Percentiles rank a stretch among this genome's conserved stretches.
Evolutionary conservation across 495 filamentous ascomycete genomes (phyloP).

Genomic region (Xylaria castorea): DNA sequence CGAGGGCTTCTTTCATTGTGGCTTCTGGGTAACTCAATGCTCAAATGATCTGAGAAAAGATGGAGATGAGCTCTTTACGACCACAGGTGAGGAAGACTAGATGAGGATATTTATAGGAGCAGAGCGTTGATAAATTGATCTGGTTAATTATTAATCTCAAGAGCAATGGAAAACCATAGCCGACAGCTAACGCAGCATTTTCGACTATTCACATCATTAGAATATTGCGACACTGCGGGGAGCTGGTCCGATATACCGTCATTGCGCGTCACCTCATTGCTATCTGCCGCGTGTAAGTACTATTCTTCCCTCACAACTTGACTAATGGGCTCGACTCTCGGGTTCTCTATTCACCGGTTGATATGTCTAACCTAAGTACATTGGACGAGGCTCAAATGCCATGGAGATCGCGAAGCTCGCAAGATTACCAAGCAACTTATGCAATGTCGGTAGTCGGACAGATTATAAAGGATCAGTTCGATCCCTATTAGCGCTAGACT

Average conservation of each 20-base stretch:
- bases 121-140: not conserved
- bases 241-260: not conserved
- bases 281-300: not conserved
- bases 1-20: conserved; percentile 71
- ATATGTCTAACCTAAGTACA: not conserved
- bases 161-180: not conserved
- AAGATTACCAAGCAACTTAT: not conserved
- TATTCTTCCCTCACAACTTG: not conserved
- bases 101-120: not conserved
- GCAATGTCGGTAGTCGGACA: not conserved
- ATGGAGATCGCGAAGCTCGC: not conserved
- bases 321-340: not conserved
- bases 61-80: not conserved
- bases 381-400: not conserved
- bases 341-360: not conserved
- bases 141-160: conserved; percentile 12
- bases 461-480: not conserved
- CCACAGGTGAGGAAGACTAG: not conserved
- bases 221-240: conserved; percentile 5
- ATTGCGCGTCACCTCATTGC: not conserved
- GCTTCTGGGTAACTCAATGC: not conserved
- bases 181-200: not conserved
- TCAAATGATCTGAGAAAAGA: not conserved
- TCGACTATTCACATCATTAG: not conserved
- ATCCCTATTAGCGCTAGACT: not conserved